Conservation (phyloP, 1,284 basidiomycete genomes). For the Ganoderma lucidum region DNA sequence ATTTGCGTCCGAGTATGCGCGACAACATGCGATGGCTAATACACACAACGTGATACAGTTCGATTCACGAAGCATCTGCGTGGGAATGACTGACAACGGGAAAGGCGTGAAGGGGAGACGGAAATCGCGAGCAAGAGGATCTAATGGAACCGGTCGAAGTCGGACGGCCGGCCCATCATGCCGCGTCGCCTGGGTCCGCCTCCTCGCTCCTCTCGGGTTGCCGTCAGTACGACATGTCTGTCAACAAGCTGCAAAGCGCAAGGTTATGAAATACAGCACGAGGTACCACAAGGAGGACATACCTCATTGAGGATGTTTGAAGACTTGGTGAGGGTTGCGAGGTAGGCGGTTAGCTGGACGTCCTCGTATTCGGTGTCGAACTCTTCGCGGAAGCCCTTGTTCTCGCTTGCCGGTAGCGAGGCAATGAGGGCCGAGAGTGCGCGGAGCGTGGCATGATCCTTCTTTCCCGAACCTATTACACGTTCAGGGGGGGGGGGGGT, state of each 20-base stretch:
- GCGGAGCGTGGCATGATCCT: constrained; percentile 85
- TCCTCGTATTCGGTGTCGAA: constrained; percentile 95
- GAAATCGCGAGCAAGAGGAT: not conserved
- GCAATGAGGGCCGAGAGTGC: constrained; percentile 88
- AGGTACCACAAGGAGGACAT: constrained; percentile 40
- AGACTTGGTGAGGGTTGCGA: constrained; percentile 89
- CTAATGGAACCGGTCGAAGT: constrained; percentile 60
- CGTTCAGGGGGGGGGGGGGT: not conserved
- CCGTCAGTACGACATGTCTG: constrained; percentile 45
- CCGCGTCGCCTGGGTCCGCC: constrained; percentile 36
- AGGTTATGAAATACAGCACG: not conserved
- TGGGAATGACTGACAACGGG: constrained; percentile 1
- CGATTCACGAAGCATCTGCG: not conserved
- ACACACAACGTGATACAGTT: constrained; percentile 30
- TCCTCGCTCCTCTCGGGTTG: constrained; percentile 43
- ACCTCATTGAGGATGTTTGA: constrained; percentile 91
- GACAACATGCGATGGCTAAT: constrained; percentile 27
- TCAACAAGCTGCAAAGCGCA: constrained; percentile 42
- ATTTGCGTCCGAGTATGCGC: constrained; percentile 16
- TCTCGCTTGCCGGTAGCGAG: constrained; percentile 86
- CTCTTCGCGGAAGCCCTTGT: constrained; percentile 81
- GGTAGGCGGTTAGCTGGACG: constrained; percentile 90
- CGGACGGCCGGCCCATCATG: constrained; percentile 50
- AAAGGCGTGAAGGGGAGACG: not conserved
- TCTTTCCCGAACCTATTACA: constrained; percentile 48